Conservation (phyloP, 225 moss, liverwort and hornwort genomes). For the Pseudoscleropodium purum region DNA sequence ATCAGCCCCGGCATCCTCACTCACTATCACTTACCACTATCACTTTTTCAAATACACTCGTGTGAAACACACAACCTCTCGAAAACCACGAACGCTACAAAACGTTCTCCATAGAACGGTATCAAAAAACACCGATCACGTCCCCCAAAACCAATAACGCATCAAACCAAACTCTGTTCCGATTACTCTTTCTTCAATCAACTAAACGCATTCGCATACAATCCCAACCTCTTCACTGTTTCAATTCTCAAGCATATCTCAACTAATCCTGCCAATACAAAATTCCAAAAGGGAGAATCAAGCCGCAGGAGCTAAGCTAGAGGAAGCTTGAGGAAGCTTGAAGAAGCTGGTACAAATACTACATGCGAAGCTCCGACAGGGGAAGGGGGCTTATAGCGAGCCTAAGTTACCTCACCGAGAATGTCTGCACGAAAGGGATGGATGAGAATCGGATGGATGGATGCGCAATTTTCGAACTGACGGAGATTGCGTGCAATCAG, state of each 20-base stretch:
- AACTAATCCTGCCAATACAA: background rate
- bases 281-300: background rate
- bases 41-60: too few relatives aligned
- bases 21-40: background rate
- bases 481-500: constrained; percentile 31
- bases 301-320: background rate
- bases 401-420: background rate
- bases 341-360: background rate
- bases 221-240: background rate
- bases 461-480: background rate
- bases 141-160: background rate
- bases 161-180: background rate
- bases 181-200: background rate
- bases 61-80: background rate
- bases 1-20: constrained; percentile 41
- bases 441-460: background rate
- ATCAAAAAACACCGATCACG: background rate
- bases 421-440: background rate
- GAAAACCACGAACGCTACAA: background rate
- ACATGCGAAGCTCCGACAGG: background rate
- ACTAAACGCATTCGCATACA: background rate
- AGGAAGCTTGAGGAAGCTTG: background rate
- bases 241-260: background rate
- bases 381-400: background rate
- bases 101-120: background rate